Percentiles rank a stretch among this genome's conserved stretches.
phyloP scores from a whole-genome alignment of 768 basidiomycete genomes.

The Tylopilus intermedius region DNA sequence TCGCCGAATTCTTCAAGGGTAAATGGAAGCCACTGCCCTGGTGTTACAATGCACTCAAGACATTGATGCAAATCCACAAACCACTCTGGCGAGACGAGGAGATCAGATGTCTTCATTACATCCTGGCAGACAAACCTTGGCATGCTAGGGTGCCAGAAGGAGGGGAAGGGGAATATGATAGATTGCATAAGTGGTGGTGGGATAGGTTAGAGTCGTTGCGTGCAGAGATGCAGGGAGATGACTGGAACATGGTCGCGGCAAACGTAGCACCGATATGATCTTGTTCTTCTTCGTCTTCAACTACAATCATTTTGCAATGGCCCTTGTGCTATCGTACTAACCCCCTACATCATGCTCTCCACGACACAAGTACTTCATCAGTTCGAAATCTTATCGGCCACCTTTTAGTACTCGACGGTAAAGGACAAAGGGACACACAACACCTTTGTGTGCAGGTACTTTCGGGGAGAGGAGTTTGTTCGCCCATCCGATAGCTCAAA shows the following conservation, averaged over 20 bases:
- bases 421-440: not conserved
- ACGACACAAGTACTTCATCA: conserved; percentile 88
- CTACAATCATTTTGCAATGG: not conserved
- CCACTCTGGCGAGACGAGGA: conserved; percentile 81
- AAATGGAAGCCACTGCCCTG: conserved; percentile 77
- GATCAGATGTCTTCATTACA: conserved; percentile 84
- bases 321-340: not conserved
- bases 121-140: conserved; percentile 87
- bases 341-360: conserved; percentile 46
- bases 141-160: conserved; percentile 41
- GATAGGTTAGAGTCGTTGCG: conserved; percentile 45
- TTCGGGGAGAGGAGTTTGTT: conserved; percentile 66
- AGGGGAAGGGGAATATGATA: conserved; percentile 46
- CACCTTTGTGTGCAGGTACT: conserved; percentile 90
- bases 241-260: conserved; percentile 47
- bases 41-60: conserved; percentile 91
- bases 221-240: conserved; percentile 41
- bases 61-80: conserved; percentile 68
- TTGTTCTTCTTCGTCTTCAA: not conserved
- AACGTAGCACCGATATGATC: conserved; percentile 36
- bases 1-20: conserved; percentile 73
- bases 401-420: conserved; percentile 7
- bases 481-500: conserved; percentile 87
- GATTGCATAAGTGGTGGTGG: conserved; percentile 79
- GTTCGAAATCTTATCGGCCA: conserved; percentile 71